phyloP scores from a whole-genome alignment of 2,329 filamentous ascomycete genomes.

The Hansfordia pulvinata region DNA sequence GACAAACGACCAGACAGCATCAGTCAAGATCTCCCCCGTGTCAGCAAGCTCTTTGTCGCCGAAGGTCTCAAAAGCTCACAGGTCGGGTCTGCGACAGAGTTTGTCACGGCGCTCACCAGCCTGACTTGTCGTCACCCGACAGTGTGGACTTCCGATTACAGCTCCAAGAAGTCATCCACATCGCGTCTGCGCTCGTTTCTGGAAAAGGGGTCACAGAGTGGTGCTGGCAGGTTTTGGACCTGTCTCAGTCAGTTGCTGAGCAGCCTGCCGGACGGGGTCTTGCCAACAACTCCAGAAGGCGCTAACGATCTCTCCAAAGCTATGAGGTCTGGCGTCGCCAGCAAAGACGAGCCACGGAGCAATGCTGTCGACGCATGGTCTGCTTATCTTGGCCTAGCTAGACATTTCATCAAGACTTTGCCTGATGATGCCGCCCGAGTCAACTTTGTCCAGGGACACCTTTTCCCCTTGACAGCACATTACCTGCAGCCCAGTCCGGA shows the following conservation, averaged over 20 bases:
- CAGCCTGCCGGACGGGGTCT: constrained; percentile 34
- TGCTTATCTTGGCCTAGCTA: constrained; percentile 54
- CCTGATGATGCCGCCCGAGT: constrained; percentile 28
- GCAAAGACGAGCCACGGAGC: constrained; percentile 58
- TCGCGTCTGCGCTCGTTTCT: constrained; percentile 57
- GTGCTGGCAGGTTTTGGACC: constrained; percentile 59
- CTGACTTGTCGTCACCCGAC: constrained; percentile 53
- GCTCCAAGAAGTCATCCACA: constrained; percentile 37
- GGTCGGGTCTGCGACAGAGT: constrained; percentile 58
- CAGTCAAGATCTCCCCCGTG: constrained; percentile 31
- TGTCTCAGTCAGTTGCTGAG: constrained; percentile 50
- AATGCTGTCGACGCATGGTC: constrained; percentile 61
- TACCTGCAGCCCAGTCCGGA: constrained; percentile 34
- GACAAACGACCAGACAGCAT: constrained; percentile 31
- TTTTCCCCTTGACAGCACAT: constrained; percentile 41
- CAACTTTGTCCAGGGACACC: constrained; percentile 29
- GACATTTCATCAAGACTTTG: constrained; percentile 34
- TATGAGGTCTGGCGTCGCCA: constrained; percentile 56
- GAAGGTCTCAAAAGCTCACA: constrained; percentile 65
- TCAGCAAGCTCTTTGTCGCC: constrained; percentile 49
- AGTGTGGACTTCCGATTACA: constrained; percentile 56
- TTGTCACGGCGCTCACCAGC: constrained; percentile 50
- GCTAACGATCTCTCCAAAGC: constrained; percentile 50
- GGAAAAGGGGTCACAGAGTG: constrained; percentile 73
- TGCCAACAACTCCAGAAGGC: constrained; percentile 39